Conservation (phyloP, 805 yeast genomes). For the Candida lessepsii region DNA sequence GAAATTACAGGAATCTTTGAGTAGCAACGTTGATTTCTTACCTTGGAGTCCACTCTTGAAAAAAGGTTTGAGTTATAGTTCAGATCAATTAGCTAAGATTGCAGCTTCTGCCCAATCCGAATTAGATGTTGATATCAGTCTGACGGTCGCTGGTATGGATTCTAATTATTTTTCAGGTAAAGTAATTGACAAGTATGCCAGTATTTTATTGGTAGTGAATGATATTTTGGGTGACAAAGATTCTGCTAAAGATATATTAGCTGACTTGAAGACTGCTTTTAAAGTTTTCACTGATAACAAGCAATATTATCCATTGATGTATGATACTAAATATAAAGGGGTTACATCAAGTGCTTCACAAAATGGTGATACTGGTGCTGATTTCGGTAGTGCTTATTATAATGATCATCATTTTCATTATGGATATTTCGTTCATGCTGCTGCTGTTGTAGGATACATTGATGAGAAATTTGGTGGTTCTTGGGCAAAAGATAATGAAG, state of each 20-base stretch:
- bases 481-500: slow-evolving; percentile 49
- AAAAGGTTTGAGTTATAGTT: slow-evolving; percentile 35
- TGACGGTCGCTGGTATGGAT: slow-evolving; percentile 30
- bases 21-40: slow-evolving; percentile 40
- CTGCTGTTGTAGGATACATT: slow-evolving; percentile 71
- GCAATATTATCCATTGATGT: slow-evolving; percentile 50
- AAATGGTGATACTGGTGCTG: slow-evolving; percentile 45
- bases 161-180: slow-evolving; percentile 56
- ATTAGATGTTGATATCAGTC: slow-evolving; percentile 43
- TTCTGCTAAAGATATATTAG: slow-evolving; percentile 34
- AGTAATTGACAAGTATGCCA: slow-evolving; percentile 55
- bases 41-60: slow-evolving; percentile 43
- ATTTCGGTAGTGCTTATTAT: slow-evolving; percentile 73
- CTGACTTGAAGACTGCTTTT: slow-evolving; percentile 44
- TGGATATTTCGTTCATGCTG: slow-evolving; percentile 80
- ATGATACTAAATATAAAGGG: slow-evolving; percentile 57
- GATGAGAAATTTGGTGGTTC: slow-evolving; percentile 53
- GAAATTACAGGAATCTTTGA: slow-evolving; percentile 38
- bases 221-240: slow-evolving; percentile 47
- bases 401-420: slow-evolving; percentile 90
- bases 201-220: slow-evolving; percentile 50
- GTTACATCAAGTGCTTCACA: slow-evolving; percentile 52
- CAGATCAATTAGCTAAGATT: slow-evolving; percentile 42
- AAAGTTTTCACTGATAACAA: slow-evolving; percentile 36
- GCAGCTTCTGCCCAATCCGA: slow-evolving; percentile 49